Evolutionary conservation across 2,329 filamentous ascomycete genomes (phyloP).

Genomic region (Pseudogymnoascus sp.): DNA sequence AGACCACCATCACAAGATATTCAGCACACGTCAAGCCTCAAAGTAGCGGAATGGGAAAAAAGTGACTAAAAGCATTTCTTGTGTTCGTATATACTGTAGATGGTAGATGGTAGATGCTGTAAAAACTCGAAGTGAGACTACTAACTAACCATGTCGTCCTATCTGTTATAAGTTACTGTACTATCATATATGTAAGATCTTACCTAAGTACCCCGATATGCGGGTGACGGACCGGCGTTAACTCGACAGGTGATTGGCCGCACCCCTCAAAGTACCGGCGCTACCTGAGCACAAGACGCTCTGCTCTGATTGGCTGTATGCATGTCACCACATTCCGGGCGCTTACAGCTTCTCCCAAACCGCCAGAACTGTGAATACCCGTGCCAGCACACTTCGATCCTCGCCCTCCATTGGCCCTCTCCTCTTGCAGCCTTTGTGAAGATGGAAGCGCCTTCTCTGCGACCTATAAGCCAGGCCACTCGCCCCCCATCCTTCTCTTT

Average conservation of each 20-base stretch:
- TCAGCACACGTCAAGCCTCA: neutral
- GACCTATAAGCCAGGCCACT: slow-evolving; percentile 1
- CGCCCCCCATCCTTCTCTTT: neutral
- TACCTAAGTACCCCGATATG: neutral
- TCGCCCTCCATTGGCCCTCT: neutral
- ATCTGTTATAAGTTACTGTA: neutral
- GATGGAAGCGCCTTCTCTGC: neutral
- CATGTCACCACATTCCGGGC: slow-evolving; percentile 8
- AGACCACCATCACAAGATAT: neutral
- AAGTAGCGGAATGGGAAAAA: neutral
- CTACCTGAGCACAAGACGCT: neutral
- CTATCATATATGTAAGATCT: neutral
- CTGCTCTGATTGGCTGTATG: neutral
- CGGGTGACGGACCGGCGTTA: neutral
- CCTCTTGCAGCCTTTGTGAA: neutral
- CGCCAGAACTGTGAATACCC: slow-evolving; percentile 7
- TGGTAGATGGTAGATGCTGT: neutral
- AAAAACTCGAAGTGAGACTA: neutral
- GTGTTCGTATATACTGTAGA: neutral
- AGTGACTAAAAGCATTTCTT: neutral
- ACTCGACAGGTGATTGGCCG: neutral
- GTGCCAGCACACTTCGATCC: slow-evolving; percentile 3
- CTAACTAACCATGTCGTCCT: neutral
- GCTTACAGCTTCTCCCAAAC: neutral
- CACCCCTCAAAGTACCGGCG: neutral